These are phyloP conservation scores for Euptelea pleiosperma DNA, from an alignment of 164 flowering plant species.

Conservation along the genomic window DNA sequence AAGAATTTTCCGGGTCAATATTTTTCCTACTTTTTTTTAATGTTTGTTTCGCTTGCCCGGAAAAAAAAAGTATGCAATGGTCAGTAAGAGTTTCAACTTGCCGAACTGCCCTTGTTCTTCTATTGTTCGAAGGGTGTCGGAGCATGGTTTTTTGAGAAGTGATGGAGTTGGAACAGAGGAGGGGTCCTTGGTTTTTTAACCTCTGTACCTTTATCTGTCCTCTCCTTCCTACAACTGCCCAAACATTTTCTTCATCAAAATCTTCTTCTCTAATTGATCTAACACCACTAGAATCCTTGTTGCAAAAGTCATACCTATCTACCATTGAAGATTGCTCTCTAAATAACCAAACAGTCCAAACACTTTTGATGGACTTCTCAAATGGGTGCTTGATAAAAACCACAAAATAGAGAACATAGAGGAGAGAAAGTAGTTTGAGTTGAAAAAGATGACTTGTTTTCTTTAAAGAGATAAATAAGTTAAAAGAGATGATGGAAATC, in stretches of 20 bases:
- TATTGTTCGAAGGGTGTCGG: too few species aligned
- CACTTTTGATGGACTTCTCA: not conserved
- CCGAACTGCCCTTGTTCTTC: too few species aligned
- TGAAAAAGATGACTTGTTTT: not conserved
- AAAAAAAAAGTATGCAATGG: too few species aligned
- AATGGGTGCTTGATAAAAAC: not conserved
- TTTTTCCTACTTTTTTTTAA: too few species aligned
- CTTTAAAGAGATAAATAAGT: not conserved
- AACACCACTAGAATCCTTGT: constrained; percentile 15
- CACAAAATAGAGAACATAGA: not conserved
- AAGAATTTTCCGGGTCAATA: too few species aligned
- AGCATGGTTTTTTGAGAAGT: too few species aligned
- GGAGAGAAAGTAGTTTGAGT: not conserved
- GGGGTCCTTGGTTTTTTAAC: constrained; percentile 2
- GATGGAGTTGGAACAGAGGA: constrained; percentile 5
- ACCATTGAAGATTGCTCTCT: constrained; percentile 22
- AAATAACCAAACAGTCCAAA: not conserved
- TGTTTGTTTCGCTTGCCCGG: too few species aligned
- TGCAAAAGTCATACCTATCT: constrained; percentile 17
- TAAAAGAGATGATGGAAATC: too few species aligned
- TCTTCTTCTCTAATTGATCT: constrained; percentile 30
- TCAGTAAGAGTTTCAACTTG: too few species aligned
- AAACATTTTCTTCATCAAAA: constrained; percentile 51
- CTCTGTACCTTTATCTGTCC: constrained; percentile 16
- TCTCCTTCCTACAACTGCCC: constrained; percentile 34